Percentiles rank a stretch among this genome's conserved stretches.
Evolutionary conservation across 1,139 yeast genomes (phyloP).

Genomic region (Yamadazyma atlantica): DNA sequence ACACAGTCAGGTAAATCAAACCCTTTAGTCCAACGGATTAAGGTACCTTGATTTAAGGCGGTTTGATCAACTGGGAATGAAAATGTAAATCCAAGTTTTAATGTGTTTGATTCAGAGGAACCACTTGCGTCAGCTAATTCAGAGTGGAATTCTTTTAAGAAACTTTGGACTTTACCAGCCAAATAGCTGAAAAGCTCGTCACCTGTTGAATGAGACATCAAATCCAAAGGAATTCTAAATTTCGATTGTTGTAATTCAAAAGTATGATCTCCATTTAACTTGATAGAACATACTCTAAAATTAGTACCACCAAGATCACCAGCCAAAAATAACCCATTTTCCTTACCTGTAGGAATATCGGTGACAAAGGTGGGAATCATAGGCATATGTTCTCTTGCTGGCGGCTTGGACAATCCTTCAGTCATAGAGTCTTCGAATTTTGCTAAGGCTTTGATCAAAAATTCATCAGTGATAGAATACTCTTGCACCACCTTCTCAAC

Average conservation of each 20-base stretch:
- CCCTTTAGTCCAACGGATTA: constrained; percentile 95
- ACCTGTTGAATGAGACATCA: constrained; percentile 56
- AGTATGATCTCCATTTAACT: constrained; percentile 77
- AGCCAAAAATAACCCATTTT: constrained; percentile 73
- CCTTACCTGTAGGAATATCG: constrained; percentile 76
- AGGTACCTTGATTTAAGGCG: constrained; percentile 70
- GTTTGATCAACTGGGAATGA: constrained; percentile 90
- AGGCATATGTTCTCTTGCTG: constrained; percentile 59
- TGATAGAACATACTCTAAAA: constrained; percentile 84
- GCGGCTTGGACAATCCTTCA: constrained; percentile 49
- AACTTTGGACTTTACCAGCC: constrained; percentile 65
- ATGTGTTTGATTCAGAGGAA: constrained; percentile 21
- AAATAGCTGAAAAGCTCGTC: constrained; percentile 67
- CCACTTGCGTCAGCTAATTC: constrained; percentile 6
- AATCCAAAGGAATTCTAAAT: constrained; percentile 67
- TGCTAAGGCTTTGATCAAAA: constrained; percentile 58
- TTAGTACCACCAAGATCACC: constrained; percentile 90
- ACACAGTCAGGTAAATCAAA: constrained; percentile 82
- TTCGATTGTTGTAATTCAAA: constrained; percentile 72
- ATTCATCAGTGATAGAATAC: constrained; percentile 54
- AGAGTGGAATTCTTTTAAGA: constrained; percentile 61
- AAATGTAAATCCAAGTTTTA: constrained; percentile 87
- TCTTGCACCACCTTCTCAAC: constrained; percentile 52
- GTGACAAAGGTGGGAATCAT: constrained; percentile 91
- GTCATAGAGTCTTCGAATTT: constrained; percentile 63